Evolutionary conservation across 208 protist genomes (phyloP).

Genomic region (Vickermania ingenoplastis): DNA sequence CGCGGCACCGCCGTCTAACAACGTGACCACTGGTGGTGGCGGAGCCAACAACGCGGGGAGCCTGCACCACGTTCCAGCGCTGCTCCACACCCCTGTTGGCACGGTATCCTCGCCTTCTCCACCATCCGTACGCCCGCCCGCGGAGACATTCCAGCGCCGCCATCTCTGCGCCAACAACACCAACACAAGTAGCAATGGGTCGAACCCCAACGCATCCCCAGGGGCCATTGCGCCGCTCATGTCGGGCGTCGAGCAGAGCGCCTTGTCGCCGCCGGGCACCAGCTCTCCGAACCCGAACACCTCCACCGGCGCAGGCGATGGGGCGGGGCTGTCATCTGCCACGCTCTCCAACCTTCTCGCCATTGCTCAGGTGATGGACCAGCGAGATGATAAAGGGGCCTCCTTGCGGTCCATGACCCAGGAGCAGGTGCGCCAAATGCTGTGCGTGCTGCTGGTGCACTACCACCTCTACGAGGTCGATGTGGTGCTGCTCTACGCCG

Average conservation of each 20-base stretch:
- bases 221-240: background rate
- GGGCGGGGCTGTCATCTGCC: background rate
- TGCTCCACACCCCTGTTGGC: background rate
- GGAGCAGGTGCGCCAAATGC: conserved; percentile 11
- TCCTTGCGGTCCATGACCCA: background rate
- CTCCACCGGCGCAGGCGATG: background rate
- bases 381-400: background rate
- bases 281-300: background rate
- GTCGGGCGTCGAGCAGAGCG: background rate
- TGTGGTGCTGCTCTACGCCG: conserved; percentile 16
- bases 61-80: background rate
- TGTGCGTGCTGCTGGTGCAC: conserved; percentile 29
- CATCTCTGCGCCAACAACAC: background rate
- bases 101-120: background rate
- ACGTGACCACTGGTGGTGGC: background rate
- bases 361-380: background rate
- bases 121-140: background rate
- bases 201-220: background rate
- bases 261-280: background rate
- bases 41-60: background rate
- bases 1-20: background rate
- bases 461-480: conserved; percentile 30
- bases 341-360: background rate
- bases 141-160: background rate
- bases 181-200: background rate